Percentiles rank a stretch among this genome's conserved stretches.
These are phyloP conservation scores for Leccinum imitatum DNA, from an alignment of 768 basidiomycete species.

Conservation along the genomic window DNA sequence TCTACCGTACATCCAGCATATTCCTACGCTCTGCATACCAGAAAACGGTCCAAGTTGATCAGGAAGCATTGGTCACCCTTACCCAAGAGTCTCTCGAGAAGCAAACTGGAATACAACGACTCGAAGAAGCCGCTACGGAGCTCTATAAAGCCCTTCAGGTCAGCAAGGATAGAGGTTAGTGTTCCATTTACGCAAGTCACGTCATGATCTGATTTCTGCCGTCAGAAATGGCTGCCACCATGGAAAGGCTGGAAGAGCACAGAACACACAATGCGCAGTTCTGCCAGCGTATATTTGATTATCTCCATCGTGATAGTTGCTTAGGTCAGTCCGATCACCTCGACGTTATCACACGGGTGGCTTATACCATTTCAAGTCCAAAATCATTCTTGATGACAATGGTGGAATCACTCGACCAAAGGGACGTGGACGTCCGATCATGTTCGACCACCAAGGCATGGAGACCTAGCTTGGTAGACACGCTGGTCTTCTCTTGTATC, in stretches of 20 bases:
- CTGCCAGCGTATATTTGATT: constrained; percentile 89
- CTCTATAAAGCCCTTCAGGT: constrained; percentile 96
- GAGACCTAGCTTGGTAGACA: constrained; percentile 86
- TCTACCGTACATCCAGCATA: neutral
- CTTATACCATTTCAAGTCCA: constrained; percentile 46
- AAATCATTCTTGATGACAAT: constrained; percentile 62
- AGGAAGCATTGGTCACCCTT: constrained; percentile 67
- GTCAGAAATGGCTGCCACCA: constrained; percentile 93
- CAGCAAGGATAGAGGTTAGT: constrained; percentile 78
- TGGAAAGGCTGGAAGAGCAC: constrained; percentile 91
- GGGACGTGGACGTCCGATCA: constrained; percentile 44
- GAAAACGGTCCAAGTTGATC: constrained; percentile 95
- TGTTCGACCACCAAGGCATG: constrained; percentile 67
- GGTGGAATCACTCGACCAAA: constrained; percentile 51
- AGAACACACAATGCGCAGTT: constrained; percentile 87
- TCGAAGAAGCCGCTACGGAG: constrained; percentile 82
- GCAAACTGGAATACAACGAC: constrained; percentile 63
- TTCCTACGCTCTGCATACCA: constrained; percentile 30
- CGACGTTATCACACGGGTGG: neutral
- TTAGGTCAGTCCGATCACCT: constrained; percentile 53
- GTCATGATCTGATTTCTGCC: constrained; percentile 7
- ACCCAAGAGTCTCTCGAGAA: constrained; percentile 91
- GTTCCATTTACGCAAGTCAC: neutral
- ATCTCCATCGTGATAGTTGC: constrained; percentile 91
- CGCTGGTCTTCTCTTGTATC: constrained; percentile 83